These are phyloP conservation scores for Leucoagaricus sp. DNA, from an alignment of 1,284 basidiomycete species.

Conservation along the genomic window DNA sequence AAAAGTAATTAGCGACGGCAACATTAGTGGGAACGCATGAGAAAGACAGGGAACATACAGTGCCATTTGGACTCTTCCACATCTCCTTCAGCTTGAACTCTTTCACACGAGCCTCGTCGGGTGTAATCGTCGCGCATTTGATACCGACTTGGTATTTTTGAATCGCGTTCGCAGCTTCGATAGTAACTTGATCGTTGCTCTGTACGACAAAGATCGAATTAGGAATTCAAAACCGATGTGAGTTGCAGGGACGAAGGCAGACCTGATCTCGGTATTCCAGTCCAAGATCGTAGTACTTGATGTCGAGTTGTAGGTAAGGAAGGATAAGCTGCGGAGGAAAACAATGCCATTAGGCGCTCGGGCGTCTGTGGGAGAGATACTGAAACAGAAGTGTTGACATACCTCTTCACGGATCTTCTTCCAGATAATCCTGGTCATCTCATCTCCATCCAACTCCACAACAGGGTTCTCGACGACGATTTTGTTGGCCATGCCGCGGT, in stretches of 20 bases:
- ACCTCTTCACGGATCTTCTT: conserved; percentile 98
- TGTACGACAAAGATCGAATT: conserved; percentile 30
- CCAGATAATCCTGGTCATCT: conserved; percentile 99
- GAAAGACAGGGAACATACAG: conserved; percentile 48
- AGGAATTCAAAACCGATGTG: neutral
- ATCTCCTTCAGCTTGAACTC: conserved; percentile 99
- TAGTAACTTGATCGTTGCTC: conserved; percentile 94
- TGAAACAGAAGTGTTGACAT: conserved; percentile 19
- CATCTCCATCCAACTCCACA: conserved; percentile 96
- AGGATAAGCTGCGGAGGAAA: conserved; percentile 74
- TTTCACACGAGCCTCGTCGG: conserved; percentile 92
- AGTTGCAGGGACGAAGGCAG: neutral
- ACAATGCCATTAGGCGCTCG: no score
- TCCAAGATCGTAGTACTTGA: conserved; percentile 98
- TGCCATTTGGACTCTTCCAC: conserved; percentile 96
- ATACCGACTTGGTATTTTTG: conserved; percentile 89
- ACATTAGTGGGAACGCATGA: neutral
- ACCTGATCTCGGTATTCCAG: conserved; percentile 90
- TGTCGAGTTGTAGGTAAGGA: conserved; percentile 92
- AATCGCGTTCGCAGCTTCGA: conserved; percentile 93
- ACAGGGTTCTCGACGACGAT: conserved; percentile 91
- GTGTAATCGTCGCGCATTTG: conserved; percentile 98
- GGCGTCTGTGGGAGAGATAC: neutral
- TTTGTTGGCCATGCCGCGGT: conserved; percentile 37
- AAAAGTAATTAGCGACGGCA: no score